Conservation (phyloP, 305 asterid species). For the Fraxinus floribunda region DNA sequence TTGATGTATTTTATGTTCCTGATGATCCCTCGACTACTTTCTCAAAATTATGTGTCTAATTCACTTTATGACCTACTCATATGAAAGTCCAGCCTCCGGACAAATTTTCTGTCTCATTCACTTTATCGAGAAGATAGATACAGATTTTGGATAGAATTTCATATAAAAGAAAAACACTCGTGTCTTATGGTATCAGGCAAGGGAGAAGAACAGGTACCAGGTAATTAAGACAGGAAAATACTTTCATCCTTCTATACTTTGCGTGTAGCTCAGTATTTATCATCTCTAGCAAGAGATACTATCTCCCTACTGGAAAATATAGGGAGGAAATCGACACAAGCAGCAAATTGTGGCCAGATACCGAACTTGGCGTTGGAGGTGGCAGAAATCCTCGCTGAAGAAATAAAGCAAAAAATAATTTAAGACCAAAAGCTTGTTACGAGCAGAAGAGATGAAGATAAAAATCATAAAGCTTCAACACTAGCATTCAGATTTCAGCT, state of each 20-base stretch:
- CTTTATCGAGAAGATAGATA: background rate
- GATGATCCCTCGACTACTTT: background rate
- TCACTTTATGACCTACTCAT: too few relatives aligned
- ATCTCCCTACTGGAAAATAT: background rate
- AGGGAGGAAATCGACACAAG: background rate
- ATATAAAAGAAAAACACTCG: background rate
- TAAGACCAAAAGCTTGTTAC: background rate
- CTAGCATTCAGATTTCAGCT: background rate
- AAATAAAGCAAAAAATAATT: background rate
- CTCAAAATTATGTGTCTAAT: background rate
- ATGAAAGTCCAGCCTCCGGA: background rate
- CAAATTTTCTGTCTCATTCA: background rate
- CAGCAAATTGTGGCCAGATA: background rate
- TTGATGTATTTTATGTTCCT: background rate
- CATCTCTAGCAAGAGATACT: background rate
- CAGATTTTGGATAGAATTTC: background rate
- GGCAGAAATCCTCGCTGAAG: background rate
- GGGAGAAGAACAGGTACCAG: background rate
- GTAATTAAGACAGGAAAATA: background rate
- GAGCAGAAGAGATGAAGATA: background rate
- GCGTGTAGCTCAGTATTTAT: background rate
- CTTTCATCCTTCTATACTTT: background rate
- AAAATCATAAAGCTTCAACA: background rate
- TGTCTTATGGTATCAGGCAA: background rate
- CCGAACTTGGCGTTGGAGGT: background rate